A percentile compares a stretch with the other conserved stretches of the same genome.
phyloP scores from a whole-genome alignment of 1,284 basidiomycete genomes.

The Sphaerobolus stellatus region DNA sequence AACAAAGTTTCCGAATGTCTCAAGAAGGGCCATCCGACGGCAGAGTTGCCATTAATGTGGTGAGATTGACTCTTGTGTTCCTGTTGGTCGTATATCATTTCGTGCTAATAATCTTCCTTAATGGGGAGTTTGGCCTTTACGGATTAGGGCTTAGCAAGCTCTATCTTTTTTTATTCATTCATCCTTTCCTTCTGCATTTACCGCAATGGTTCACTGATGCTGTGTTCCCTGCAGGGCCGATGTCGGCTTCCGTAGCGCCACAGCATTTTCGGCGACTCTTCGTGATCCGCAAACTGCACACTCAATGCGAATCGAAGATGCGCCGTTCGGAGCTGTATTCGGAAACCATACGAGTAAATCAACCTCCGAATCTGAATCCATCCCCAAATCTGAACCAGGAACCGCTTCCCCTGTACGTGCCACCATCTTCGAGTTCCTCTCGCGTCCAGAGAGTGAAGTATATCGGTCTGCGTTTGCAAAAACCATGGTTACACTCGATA shows the following conservation, averaged over 20 bases:
- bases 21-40: background rate
- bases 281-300: background rate
- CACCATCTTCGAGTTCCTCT: background rate
- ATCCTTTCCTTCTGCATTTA: background rate
- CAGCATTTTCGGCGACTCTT: slow-evolving; percentile 4
- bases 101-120: background rate
- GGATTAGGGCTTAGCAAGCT: background rate
- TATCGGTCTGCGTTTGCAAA: slow-evolving; percentile 3
- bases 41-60: slow-evolving; percentile 1
- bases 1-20: background rate
- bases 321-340: slow-evolving; percentile 1
- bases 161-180: background rate
- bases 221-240: slow-evolving; percentile 2
- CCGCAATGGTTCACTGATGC: background rate
- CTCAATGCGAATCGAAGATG: background rate
- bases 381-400: background rate
- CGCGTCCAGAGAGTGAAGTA: background rate
- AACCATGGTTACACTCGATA: slow-evolving; percentile 2
- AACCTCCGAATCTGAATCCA: background rate
- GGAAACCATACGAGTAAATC: background rate
- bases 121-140: background rate
- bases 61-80: background rate
- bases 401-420: background rate
- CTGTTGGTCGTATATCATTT: background rate
- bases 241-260: background rate